Percentiles rank a stretch among this genome's conserved stretches.
Conservation (phyloP, 148 eudicot species). For the Mesembryanthemum crystallinum region DNA sequence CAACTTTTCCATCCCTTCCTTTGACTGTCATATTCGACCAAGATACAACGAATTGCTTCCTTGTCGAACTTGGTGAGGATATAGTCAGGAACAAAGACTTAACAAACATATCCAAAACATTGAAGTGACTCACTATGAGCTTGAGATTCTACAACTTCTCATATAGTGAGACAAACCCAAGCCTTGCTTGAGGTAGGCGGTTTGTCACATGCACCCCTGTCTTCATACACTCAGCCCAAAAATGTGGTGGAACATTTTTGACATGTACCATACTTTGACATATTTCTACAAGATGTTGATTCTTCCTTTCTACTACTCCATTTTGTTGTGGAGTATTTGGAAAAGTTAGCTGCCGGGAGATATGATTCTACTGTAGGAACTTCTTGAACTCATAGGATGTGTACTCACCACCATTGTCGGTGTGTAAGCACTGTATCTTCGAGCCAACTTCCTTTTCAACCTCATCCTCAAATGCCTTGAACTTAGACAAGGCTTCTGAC, state of each 20-base stretch:
- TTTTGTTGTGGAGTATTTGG: slow-evolving; percentile 13
- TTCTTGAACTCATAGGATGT: neutral
- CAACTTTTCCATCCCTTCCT: slow-evolving; percentile 15
- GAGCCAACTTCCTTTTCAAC: neutral
- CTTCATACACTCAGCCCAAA: neutral
- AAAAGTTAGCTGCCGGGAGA: neutral
- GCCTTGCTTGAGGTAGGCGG: slow-evolving; percentile 10
- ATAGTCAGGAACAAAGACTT: slow-evolving; percentile 11
- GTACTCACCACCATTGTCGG: neutral
- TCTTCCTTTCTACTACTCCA: slow-evolving; percentile 6
- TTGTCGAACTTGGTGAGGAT: neutral
- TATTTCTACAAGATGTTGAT: neutral
- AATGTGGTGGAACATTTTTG: neutral
- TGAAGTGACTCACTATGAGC: slow-evolving; percentile 5
- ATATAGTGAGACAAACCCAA: slow-evolving; percentile 4
- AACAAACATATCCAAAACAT: slow-evolving; percentile 11
- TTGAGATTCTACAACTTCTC: neutral
- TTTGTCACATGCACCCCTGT: neutral
- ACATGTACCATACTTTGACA: no score
- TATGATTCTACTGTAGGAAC: neutral
- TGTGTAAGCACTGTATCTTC: neutral
- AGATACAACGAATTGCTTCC: slow-evolving; percentile 3
- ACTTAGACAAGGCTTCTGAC: neutral
- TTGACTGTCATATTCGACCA: slow-evolving; percentile 10
- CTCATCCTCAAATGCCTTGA: slow-evolving; percentile 4